phyloP scores from a whole-genome alignment of 441 rosid species.

The Flueggea neowawraea region DNA sequence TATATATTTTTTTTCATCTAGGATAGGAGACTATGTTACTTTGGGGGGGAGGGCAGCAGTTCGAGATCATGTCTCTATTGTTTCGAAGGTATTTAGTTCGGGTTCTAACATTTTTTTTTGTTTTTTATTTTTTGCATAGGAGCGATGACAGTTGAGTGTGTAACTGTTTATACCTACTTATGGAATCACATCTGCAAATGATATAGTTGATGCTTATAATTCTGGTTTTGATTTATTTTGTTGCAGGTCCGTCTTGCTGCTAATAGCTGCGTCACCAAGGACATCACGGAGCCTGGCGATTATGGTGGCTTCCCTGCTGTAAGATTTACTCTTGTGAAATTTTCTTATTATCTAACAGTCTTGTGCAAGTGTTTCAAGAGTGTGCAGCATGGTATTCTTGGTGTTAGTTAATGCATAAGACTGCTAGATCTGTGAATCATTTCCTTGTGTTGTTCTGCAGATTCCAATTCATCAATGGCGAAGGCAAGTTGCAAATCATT shows the following conservation, averaged over 20 bases:
- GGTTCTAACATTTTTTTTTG: neutral
- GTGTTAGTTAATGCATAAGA: neutral
- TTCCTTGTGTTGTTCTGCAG: conserved; percentile 18
- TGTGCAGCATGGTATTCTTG: neutral
- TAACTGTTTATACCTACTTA: too few species aligned
- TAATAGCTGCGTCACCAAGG: conserved; percentile 63
- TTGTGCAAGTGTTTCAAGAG: neutral
- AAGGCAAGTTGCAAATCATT: conserved; percentile 41
- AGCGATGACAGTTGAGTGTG: too few species aligned
- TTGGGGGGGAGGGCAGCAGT: conserved; percentile 73
- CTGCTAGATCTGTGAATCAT: too few species aligned
- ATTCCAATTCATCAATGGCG: conserved; percentile 58
- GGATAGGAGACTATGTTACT: conserved; percentile 62
- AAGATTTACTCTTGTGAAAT: conserved; percentile 19
- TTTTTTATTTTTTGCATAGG: too few species aligned
- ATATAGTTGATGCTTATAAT: conserved; percentile 4
- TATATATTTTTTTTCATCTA: conserved; percentile 19
- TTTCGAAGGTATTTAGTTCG: conserved; percentile 48
- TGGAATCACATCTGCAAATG: neutral
- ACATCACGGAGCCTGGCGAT: conserved; percentile 65
- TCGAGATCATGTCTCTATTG: conserved; percentile 61
- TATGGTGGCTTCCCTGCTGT: conserved; percentile 87
- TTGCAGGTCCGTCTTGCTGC: conserved; percentile 69
- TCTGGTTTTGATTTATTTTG: neutral
- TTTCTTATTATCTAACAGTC: neutral